Conservation (phyloP, 176 grass and related monocot species). For the Hordeum marinum region DNA sequence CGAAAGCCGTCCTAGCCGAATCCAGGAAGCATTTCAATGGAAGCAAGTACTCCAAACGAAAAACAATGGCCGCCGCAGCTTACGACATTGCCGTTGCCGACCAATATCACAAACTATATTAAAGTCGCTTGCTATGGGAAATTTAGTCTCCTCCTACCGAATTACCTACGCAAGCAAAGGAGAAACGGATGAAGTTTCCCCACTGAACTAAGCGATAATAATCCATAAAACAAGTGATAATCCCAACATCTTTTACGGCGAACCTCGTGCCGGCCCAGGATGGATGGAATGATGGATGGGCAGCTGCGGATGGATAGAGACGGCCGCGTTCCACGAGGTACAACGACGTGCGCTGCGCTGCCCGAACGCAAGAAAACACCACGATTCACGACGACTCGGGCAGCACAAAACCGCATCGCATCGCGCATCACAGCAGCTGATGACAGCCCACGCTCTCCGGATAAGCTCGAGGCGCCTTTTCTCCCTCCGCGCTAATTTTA, state of each 20-base stretch:
- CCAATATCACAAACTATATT: background rate
- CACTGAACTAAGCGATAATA: background rate
- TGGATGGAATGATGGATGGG: background rate
- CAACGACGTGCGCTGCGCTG: slow-evolving; percentile 28
- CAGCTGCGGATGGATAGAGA: slow-evolving; percentile 9
- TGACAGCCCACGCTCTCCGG: background rate
- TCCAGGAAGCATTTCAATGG: background rate
- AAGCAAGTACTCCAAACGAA: background rate
- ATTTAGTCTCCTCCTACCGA: background rate
- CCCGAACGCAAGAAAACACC: background rate
- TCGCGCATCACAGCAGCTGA: background rate
- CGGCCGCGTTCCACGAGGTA: slow-evolving; percentile 21
- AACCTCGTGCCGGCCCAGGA: background rate
- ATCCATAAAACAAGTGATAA: background rate
- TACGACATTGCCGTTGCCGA: slow-evolving; percentile 29
- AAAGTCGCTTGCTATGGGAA: background rate
- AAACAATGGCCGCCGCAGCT: background rate
- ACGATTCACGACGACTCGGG: slow-evolving; percentile 22
- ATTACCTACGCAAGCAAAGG: background rate
- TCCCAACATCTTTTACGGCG: background rate
- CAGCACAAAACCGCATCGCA: background rate
- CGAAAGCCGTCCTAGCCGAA: background rate
- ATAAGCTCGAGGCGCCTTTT: slow-evolving; percentile 29
- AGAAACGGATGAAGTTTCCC: background rate
- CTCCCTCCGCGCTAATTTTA: slow-evolving; percentile 6